These are phyloP conservation scores for Globisporangium parvum DNA, from an alignment of 352 stramenopile genomes.

Conservation along the genomic window DNA sequence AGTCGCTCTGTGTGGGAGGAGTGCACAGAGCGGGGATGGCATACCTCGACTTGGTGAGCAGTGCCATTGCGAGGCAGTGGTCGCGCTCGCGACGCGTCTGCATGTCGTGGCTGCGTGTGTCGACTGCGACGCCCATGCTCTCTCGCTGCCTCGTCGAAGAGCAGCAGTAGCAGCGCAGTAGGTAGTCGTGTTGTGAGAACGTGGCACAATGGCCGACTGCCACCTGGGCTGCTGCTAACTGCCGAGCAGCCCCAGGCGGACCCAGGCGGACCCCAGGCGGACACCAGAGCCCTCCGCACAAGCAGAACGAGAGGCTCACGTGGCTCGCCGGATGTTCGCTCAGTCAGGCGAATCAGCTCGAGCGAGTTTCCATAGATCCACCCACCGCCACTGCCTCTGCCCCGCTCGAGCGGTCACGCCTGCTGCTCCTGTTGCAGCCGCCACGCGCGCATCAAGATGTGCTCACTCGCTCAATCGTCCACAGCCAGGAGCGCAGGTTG, in stretches of 20 bases:
- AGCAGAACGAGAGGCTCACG: too few relatives aligned
- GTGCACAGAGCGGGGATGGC: background rate
- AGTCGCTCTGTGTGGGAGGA: background rate
- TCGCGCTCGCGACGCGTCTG: conserved; percentile 1
- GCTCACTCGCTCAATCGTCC: too few relatives aligned
- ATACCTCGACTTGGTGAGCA: conserved; percentile 11
- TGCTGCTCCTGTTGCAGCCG: background rate
- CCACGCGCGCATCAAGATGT: background rate
- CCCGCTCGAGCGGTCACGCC: background rate
- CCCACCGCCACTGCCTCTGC: too few relatives aligned
- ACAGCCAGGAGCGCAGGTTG: too few relatives aligned
- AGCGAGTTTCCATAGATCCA: background rate
- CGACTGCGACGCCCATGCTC: conserved; percentile 3
- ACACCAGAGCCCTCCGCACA: background rate
- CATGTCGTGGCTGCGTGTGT: background rate
- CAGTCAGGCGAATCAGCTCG: background rate
- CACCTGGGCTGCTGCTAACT: background rate
- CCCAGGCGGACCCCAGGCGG: too few relatives aligned
- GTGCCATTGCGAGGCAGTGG: conserved; percentile 7
- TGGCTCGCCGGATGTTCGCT: background rate
- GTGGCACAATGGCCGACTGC: too few relatives aligned
- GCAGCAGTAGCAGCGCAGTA: too few relatives aligned
- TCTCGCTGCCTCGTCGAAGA: too few relatives aligned
- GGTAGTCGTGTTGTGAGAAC: too few relatives aligned
- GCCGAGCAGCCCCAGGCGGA: background rate